Evolutionary conservation across 257 asterid species (phyloP), one percentile per base, ranked within the genome.

Genomic region (Scutellaria barbata): DNA sequence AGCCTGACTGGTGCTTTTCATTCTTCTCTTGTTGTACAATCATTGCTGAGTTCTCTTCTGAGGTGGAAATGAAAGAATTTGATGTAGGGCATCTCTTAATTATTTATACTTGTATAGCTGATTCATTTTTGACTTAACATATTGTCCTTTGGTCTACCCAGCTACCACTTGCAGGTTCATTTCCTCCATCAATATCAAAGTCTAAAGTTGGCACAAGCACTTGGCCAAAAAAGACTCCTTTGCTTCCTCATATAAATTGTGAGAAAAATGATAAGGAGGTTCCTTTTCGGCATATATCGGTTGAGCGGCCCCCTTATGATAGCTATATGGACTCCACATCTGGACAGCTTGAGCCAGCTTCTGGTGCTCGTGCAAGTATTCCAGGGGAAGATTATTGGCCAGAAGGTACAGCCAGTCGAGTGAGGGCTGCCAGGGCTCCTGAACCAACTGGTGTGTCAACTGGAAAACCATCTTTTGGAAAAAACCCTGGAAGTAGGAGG

Each of bases 361-460:
- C 98, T 65, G 98, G 98, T 37, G 98, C 97, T 51, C 97, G 97
- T 63, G 97, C 97, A 63, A 81, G 87, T 76, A 90, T 90, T 71
- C 97, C 98, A 2, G 86, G 89, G 12, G 89, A 82, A 64, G 97
- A 90, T 45, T 87, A 81, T 76, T 92, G 97, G 98, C 97, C 98
- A 16, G 98, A 92, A 81, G 97, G 98, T 60, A 93, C 98, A 12
- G 83, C 89, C 5, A 83, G 84, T 71, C 85, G 86, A 64, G 97
- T 93, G 37, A 81, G 92, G 62, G 93, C 98, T 14, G 98, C 96
- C 58, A 77, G 86, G 67, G 96, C 97, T 60, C 98, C 97, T 54
- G 97, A 90, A 68, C 98, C 98, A 10, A 68, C 76, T 20, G 98
- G 92, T 50, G 81, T 69, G 50, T 85, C 97, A 13, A 81, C 88